Evolutionary conservation across 768 basidiomycete genomes (phyloP), one percentile per base, ranked within the genome.

Genomic region (Tricholoma hemisulphureum): DNA sequence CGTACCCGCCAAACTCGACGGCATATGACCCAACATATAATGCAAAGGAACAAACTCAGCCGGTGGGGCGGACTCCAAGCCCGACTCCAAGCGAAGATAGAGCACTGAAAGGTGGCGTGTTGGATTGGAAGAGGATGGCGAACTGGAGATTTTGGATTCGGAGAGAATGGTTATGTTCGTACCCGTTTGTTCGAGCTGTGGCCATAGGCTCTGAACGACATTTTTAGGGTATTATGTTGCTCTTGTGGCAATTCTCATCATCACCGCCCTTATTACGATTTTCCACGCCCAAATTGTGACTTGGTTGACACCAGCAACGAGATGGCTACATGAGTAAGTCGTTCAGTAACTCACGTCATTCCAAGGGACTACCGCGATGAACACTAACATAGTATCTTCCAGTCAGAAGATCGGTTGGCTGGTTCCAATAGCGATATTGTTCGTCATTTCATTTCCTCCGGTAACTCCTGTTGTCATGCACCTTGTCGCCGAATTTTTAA

Each of bases 381-480:
- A 53, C 1, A 29, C 32, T 50, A 20, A 18, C 21, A 16, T 41
- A 10, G 18, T 35, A 14, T 46, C 8, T 23, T 35, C 4, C 51
- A 88, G 86, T 3, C 57, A 86, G 11, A 68, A 73, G 24, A 76
- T 72, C 54, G 91, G 90, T 29, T 93, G 85, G 85, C 67, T 86
- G 4, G 88, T 94, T 26, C 91, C 93, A 1, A 90, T 95, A 53
- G 91, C 71, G 41, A 76, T 94, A 53, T 77, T 94, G 32, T 93
- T 94, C 67, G 79, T 95, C 59, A 82, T 95, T 26, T 93, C 91
- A 0, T 93, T 95, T 68, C 93, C 93, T 57, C 93, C 93, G 0
- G 85, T 88, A 63, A 54, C 79, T 71, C 34, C 28, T 23, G 55
- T 4, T 9, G 32, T 32, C 14, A 9, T 5, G 9, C 14, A 32